A percentile compares a stretch with the other conserved stretches of the same genome.
These are phyloP conservation scores for Russula lepida DNA, from an alignment of 768 basidiomycete genomes.

Conservation along the genomic window DNA sequence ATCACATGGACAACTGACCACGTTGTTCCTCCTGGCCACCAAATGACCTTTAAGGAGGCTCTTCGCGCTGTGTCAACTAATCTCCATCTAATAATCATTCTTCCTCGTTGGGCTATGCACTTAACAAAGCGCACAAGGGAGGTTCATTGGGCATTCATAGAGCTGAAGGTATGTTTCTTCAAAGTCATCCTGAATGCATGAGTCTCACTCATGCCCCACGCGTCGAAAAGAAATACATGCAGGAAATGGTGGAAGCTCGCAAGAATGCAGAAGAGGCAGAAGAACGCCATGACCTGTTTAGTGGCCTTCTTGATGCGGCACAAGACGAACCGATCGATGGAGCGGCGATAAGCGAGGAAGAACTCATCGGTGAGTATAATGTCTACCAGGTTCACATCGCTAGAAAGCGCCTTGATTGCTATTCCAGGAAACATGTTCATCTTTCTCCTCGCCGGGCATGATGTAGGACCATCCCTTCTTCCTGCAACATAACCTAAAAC, in stretches of 20 bases:
- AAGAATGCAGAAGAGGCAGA: conserved; percentile 15
- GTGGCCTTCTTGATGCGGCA: conserved; percentile 22
- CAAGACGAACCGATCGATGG: conserved; percentile 17
- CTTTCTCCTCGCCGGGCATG: conserved; percentile 31
- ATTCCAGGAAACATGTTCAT: conserved; percentile 25
- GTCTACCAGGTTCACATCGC: neutral
- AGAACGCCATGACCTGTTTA: conserved; percentile 25
- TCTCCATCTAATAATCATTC: conserved; percentile 31
- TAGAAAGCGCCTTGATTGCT: neutral
- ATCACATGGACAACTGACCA: conserved; percentile 43
- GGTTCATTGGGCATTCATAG: conserved; percentile 33
- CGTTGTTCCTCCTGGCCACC: conserved; percentile 35
- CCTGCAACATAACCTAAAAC: neutral
- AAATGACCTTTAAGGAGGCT: conserved; percentile 41
- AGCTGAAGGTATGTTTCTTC: conserved; percentile 31
- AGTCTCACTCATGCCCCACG: neutral
- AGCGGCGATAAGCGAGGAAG: conserved; percentile 19
- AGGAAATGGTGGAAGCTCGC: conserved; percentile 23
- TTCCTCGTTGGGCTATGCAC: conserved; percentile 36
- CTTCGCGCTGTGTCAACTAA: conserved; percentile 37
- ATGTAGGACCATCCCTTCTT: conserved; percentile 9
- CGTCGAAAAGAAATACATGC: conserved; percentile 22
- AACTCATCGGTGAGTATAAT: conserved; percentile 17
- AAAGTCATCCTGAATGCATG: neutral
- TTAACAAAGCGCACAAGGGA: conserved; percentile 30